Evolutionary conservation across 495 filamentous ascomycete species (phyloP).

Genomic region (Talaromyces liani): DNA sequence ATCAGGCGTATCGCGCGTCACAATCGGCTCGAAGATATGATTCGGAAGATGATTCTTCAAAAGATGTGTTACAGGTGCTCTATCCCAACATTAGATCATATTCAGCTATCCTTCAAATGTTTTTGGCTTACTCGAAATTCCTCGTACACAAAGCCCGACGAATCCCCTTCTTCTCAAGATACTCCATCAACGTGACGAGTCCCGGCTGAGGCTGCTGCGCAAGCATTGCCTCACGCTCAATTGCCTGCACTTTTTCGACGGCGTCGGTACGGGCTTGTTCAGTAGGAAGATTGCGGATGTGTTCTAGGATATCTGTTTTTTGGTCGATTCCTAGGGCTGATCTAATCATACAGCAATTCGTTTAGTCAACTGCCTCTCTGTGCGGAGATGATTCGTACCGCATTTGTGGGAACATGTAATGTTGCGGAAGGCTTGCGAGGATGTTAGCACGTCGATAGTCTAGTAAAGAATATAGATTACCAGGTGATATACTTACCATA

Average conservation of each 20-base stretch:
- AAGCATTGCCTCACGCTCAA: constrained; percentile 75
- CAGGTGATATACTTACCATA: constrained; percentile 52
- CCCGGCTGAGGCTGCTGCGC: constrained; percentile 75
- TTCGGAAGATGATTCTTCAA: constrained; percentile 63
- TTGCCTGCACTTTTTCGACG: constrained; percentile 61
- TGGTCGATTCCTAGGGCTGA: constrained; percentile 59
- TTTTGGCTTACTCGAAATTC: constrained; percentile 67
- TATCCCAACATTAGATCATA: constrained; percentile 15
- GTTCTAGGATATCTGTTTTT: constrained; percentile 73
- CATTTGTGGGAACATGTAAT: constrained; percentile 91
- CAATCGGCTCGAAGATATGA: constrained; percentile 67
- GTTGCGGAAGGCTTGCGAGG: constrained; percentile 66
- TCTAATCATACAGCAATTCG: constrained; percentile 20
- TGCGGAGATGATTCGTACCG: constrained; percentile 35
- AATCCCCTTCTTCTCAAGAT: constrained; percentile 58
- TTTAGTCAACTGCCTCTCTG: not conserved
- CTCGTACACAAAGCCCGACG: constrained; percentile 84
- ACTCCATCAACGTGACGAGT: constrained; percentile 65
- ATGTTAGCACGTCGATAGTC: constrained; percentile 1
- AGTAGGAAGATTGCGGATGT: constrained; percentile 67
- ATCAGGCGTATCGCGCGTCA: constrained; percentile 71
- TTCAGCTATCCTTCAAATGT: not conserved
- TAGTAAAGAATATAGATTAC: not conserved
- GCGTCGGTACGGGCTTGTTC: constrained; percentile 51
- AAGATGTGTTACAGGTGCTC: constrained; percentile 60